Evolutionary conservation across 176 grass and related monocot species (phyloP).

Genomic region (Urochloa ruziziensis): DNA sequence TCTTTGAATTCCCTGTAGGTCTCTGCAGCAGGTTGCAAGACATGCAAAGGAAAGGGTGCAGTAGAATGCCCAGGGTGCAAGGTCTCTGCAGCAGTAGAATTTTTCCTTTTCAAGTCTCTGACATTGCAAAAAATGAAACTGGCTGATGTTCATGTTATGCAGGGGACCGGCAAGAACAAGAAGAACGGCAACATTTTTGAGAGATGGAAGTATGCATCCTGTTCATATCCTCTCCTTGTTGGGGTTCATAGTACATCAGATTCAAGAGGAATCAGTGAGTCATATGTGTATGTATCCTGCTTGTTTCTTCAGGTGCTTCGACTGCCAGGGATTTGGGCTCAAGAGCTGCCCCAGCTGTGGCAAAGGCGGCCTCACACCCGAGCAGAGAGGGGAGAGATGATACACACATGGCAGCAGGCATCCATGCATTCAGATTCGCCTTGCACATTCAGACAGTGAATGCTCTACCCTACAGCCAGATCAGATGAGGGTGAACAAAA

Average conservation of each 20-base stretch:
- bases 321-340: constrained; percentile 89
- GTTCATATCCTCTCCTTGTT: not conserved
- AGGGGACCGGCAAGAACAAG: constrained; percentile 96
- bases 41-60: constrained; percentile 76
- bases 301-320: constrained; percentile 67
- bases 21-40: constrained; percentile 52
- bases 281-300: not conserved
- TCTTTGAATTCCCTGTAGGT: constrained; percentile 32
- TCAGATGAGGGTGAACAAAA: not conserved
- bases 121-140: not conserved
- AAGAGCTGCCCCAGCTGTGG: constrained; percentile 80
- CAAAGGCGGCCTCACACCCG: constrained; percentile 75
- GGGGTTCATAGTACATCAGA: not conserved
- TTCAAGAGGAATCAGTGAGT: not conserved
- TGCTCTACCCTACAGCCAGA: not conserved
- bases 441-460: not conserved
- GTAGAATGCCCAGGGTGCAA: constrained; percentile 88
- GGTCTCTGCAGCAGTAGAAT: no score
- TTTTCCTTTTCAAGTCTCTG: not conserved
- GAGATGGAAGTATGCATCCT: constrained; percentile 74
- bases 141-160: not conserved
- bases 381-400: constrained; percentile 88
- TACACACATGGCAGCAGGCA: not conserved
- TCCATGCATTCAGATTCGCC: not conserved
- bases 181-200: constrained; percentile 98